Evolutionary conservation across 176 grass and related monocot genomes (phyloP), one percentile per base, ranked within the genome.

Genomic region (Cymbopogon citratus): DNA sequence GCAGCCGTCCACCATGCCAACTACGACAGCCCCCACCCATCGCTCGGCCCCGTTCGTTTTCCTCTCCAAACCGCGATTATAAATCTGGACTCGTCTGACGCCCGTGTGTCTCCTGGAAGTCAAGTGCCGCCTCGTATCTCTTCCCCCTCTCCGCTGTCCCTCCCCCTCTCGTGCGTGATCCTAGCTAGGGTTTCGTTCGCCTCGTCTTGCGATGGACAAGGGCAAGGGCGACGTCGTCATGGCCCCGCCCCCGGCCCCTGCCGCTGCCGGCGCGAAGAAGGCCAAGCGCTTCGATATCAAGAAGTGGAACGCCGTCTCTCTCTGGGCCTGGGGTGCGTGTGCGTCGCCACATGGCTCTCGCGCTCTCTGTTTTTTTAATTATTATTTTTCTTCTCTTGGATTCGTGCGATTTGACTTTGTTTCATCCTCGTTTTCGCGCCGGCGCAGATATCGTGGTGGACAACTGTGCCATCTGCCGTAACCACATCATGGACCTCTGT

Each of bases 401-500:
- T 69, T 72, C 35, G 71, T 11, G 1, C 33, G 14, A 61, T 57
- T 66, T 68, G 71, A 75, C 66, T 70, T 34, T 12, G 40, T 80
- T 88, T 74, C 24, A 11, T 36, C 41, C 75, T 69, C 66, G 80
- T 57, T 39, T 33, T 43, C 71, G 49, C 71, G 6, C 33, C 25
- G 2, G 2, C 68, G 72, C 83, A 98, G 96, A 98, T 51, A 98
- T 98, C 75, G 92, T 95, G 73, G 96, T 98, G 79, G 96, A 98
- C 84, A 95, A 98, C 90, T 95, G 96, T 66, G 96, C 96, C 73
- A 98, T 98, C 78, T 95, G 96, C 86, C 88, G 96, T 45, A 98
- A 98, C 80, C 96, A 98, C 86, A 98, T 98, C 90, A 98, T 98
- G 96, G 96, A 98, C 92, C 96, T 99, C 56, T 95, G 92, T 99